Evolutionary conservation across 805 yeast species (phyloP).

Genomic region (Torulaspora gathmanii): DNA sequence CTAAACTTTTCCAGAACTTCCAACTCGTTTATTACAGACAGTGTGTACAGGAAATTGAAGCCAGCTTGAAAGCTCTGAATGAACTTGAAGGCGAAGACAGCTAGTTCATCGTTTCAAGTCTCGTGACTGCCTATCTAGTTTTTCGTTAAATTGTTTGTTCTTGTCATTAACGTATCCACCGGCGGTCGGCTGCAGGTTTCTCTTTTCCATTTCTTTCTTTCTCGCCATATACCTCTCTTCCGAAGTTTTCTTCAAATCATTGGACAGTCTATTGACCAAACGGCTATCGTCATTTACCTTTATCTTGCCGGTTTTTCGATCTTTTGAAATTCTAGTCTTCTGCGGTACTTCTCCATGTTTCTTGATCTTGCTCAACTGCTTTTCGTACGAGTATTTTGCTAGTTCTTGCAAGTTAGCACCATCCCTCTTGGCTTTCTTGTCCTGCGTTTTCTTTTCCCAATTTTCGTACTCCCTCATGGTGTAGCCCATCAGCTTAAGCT

Average conservation of each 20-base stretch:
- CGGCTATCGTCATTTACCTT: slow-evolving; percentile 19
- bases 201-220: slow-evolving; percentile 17
- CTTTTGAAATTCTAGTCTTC: slow-evolving; percentile 5
- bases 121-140: slow-evolving; percentile 23
- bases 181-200: slow-evolving; percentile 3
- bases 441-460: slow-evolving; percentile 16
- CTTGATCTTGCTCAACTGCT: slow-evolving; percentile 21
- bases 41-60: slow-evolving; percentile 46
- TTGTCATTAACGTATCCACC: slow-evolving; percentile 31
- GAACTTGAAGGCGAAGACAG: slow-evolving; percentile 21
- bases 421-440: slow-evolving; percentile 8
- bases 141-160: slow-evolving; percentile 32
- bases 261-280: slow-evolving; percentile 20
- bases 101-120: slow-evolving; percentile 1
- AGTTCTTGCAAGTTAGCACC: slow-evolving; percentile 17
- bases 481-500: slow-evolving; percentile 19
- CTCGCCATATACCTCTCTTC: slow-evolving; percentile 21
- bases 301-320: slow-evolving; percentile 14
- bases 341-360: neutral
- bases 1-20: slow-evolving; percentile 63
- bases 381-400: slow-evolving; percentile 32
- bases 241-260: slow-evolving; percentile 19
- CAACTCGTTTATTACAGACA: slow-evolving; percentile 61
- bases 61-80: slow-evolving; percentile 41
- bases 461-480: slow-evolving; percentile 28